Conservation (phyloP, 2,329 filamentous ascomycete species). For the Chalaropsis thielavioides region DNA sequence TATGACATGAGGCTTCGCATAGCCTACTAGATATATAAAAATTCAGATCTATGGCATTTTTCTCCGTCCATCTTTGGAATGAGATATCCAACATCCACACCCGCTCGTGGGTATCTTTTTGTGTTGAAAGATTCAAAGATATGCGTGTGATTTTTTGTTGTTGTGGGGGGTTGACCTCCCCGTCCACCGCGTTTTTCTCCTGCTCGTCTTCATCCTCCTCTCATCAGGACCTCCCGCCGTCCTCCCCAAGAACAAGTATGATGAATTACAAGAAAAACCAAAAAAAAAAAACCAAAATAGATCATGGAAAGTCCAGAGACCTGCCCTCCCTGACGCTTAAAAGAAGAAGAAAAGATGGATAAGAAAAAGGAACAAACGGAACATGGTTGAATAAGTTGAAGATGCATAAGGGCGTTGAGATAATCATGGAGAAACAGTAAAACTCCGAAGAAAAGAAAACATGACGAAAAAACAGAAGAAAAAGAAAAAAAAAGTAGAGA, state of each 20-base stretch:
- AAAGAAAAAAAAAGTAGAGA: slow-evolving; percentile 1
- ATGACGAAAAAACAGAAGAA: background rate
- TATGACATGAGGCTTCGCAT: background rate
- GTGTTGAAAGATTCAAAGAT: slow-evolving; percentile 3
- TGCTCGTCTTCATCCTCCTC: background rate
- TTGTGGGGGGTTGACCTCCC: background rate
- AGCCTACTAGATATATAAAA: background rate
- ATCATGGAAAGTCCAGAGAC: background rate
- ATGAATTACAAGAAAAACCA: background rate
- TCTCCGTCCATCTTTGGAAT: background rate
- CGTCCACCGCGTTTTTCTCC: background rate
- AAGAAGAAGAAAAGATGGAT: background rate
- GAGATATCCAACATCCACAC: background rate
- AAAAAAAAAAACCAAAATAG: background rate
- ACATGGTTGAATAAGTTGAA: slow-evolving; percentile 15
- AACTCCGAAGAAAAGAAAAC: background rate
- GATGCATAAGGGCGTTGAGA: slow-evolving; percentile 13
- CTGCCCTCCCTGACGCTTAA: background rate
- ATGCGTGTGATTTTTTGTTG: background rate
- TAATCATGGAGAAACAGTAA: slow-evolving; percentile 3
- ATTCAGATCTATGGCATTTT: background rate
- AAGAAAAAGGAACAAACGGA: slow-evolving; percentile 1
- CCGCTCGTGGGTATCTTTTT: slow-evolving; percentile 4
- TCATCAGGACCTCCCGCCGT: background rate
- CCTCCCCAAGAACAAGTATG: background rate